A percentile compares a stretch with the other conserved stretches of the same genome.
phyloP scores from a whole-genome alignment of 116 monocot species.

The Dioscorea cayenensis region DNA sequence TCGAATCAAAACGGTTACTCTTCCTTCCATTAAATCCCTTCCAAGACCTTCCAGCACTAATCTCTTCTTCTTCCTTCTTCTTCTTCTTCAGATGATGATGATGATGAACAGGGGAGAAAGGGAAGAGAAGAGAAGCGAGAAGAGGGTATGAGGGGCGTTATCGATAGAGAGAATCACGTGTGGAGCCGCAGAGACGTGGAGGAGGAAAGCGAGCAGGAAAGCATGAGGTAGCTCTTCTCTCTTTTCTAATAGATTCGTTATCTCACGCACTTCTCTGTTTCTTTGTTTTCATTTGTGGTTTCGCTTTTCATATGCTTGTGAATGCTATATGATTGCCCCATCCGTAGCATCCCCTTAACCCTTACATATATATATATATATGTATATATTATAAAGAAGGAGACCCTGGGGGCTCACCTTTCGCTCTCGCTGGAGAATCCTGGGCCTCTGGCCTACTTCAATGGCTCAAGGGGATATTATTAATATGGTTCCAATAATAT shows the following conservation, averaged over 20 bases:
- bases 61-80: background rate
- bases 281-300: background rate
- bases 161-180: background rate
- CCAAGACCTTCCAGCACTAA: background rate
- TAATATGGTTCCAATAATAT: background rate
- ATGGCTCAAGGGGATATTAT: background rate
- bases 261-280: conserved; percentile 1
- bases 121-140: no score
- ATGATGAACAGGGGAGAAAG: no score
- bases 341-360: no score
- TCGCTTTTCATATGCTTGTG: no score
- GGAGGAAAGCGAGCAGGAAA: background rate
- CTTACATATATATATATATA: background rate
- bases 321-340: background rate
- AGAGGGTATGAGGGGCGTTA: background rate
- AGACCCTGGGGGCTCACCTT: background rate
- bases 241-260: conserved; percentile 4
- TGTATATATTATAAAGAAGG: background rate
- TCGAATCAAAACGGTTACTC: conserved; percentile 18
- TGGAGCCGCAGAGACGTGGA: background rate
- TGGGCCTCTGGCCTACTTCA: background rate
- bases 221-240: background rate
- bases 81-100: no score
- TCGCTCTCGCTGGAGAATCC: background rate
- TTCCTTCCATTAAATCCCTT: background rate